Base-by-base conservation (phyloP, 2,329 filamentous ascomycete species). In the Drechslera avenae region DNA sequence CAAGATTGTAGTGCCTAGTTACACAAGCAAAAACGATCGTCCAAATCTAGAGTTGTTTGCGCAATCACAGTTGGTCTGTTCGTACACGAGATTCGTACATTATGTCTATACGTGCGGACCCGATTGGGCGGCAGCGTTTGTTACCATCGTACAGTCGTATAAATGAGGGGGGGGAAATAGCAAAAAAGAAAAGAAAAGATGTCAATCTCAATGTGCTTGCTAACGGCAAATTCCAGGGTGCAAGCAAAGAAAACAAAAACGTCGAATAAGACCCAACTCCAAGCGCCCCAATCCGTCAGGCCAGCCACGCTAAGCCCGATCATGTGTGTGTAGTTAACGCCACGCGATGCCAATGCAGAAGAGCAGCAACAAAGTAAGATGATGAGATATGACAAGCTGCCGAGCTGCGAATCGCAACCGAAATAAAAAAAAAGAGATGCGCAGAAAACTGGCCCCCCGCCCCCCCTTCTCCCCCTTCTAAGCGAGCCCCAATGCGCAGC, bases 201-300 rank as follows among this genome's bases (percentile, higher is more conserved):
- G 26, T 13, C 26, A 12, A 28, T 28, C 26, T 17, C 26, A 32
- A 35, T 34, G 19, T 43, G 31, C 16, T 33, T 33, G 18, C 30
- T 23, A 42, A n/a, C 6, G 40, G 32, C 14, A 17, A 43, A 13
- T 28, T 28, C 26, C 26, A 28, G 26, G 12, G 10, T 28, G 41
- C 41, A 23, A 44, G 31, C 21, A n/a, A 12, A 6, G 34, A 34
- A 4, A 34, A 21, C 3, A 18, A 35, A 8, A n/a, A n/a, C n/a
- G n/a, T n/a, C n/a, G n/a, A n/a, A 23, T 8, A 23, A 5, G 2
- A 5, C 3, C 21, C 21, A 23, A 23, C 14, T 28, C 21, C 32
- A 14, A 44, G 21, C 41, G 41, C 41, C 41, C 41, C 41, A 28
- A 28, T 28, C 26, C 26, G 26, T 44, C 32, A 28, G 32, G 8